Base-by-base conservation (phyloP, 2,329 filamentous ascomycete species). In the Cladorrhinum sp. region DNA sequence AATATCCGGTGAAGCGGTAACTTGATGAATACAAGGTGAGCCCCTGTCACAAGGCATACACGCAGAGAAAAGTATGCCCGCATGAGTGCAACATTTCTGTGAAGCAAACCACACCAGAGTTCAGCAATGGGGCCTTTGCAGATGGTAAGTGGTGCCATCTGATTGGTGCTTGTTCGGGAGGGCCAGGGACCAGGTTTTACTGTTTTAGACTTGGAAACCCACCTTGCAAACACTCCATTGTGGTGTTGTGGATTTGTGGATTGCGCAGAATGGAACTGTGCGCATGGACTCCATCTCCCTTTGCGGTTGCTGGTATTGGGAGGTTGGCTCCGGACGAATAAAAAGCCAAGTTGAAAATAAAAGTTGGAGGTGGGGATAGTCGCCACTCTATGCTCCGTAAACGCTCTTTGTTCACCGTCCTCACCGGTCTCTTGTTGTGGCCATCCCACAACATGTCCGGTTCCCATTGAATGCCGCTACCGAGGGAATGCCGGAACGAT, bases 1-100 rank as follows among this genome's bases (percentile, higher is more conserved):
- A 49, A 49, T 22, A 56, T 56, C 53, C 53, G 53, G 53, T 24
- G 41, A 56, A 41, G 32, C 32, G 41, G 41, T 45, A n/a, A 56
- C 32, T 10, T 16, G 22, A 20, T 27, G 10, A 13, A 9, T n/a
- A 24, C 53, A 49, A 49, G 53, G 53, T 27, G 22, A 27, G 36
- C 18, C 53, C 53, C 38, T 56, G 53, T 27, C 24, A 36, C 32
- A 36, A 36, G 27, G 27, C 16, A 13, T 12, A 36, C 32, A 36
- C 32, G 25, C 4, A 10, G 25, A 29, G 10, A 29, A 29, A 29
- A 29, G 10, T 5, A 29, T 29, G 12, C 12, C 41, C n/a, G n/a
- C n/a, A n/a, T n/a, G n/a, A n/a, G n/a, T 20, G 41, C 18, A 45
- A 16, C 41, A 45, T 45, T 45, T 18, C 41, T 45, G 41, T 4